Evolutionary conservation across 2,329 filamentous ascomycete species (phyloP), one percentile per base, ranked within the genome.

Genomic region (Fusarium redolens): DNA sequence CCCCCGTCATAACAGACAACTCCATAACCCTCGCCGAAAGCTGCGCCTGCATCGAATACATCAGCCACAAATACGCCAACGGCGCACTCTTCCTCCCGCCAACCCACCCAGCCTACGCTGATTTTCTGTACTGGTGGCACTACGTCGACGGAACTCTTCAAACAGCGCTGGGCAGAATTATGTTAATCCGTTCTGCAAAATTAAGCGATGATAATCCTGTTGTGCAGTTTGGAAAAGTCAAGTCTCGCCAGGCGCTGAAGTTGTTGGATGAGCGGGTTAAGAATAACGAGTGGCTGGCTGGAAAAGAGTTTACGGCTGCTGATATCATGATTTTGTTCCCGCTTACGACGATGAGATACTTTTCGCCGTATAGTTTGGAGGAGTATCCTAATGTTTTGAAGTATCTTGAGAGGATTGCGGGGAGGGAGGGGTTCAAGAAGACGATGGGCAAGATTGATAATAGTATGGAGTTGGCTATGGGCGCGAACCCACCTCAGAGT

Each of bases 71-170:
- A 48, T 83, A 91, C 71, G 88, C 82, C 35, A 73, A 79, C 10
- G 88, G 89, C 10, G 80, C 79, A 17, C 81, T 92, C 0, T 81
- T 85, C 14, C 72, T 90, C 0, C 54, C 74, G 0, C 86, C 87
- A 0, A 73, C 78, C 0, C 80, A 88, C 56, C 79, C 83, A 20
- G 83, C 84, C 48, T 92, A 90, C 70, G 82, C 88, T 4, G 85
- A 90, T 56, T 92, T 90, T 71, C 76, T 93, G 2, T 92, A 89
- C 82, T 93, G 89, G 89, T 88, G 89, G 75, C 88, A 92, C 77
- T 91, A 85, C 78, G 81, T 83, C 13, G 86, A 88, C 75, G 83
- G 83, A 38, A 84, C 78, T 4, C 81, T 89, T 7, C 79, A 82
- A 72, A 79, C 84, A 0, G 77, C 78, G 0, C 66, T 88, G 40